phyloP scores from a whole-genome alignment of 331 rosid species.

The Acacia concinna region DNA sequence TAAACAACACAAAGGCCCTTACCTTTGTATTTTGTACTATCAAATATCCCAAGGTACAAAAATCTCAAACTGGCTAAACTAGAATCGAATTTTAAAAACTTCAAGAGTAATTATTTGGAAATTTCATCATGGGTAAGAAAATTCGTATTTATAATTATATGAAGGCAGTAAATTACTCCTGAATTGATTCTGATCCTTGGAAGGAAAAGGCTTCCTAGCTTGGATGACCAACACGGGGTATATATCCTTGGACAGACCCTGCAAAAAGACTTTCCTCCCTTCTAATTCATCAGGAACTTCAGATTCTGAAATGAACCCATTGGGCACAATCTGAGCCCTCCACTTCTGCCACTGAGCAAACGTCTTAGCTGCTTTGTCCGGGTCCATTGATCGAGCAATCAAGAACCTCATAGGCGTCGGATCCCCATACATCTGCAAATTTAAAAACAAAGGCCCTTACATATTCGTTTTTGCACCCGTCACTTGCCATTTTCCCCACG shows the following conservation, averaged over 20 bases:
- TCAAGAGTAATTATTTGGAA: neutral
- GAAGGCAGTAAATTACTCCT: constrained; percentile 59
- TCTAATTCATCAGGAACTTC: constrained; percentile 72
- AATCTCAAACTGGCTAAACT: constrained; percentile 29
- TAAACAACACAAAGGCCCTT: neutral
- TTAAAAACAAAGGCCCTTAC: no score
- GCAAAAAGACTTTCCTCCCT: constrained; percentile 65
- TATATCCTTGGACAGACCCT: constrained; percentile 60
- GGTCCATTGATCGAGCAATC: constrained; percentile 86
- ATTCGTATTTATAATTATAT: neutral
- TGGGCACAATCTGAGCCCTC: constrained; percentile 69
- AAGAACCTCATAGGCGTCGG: constrained; percentile 75
- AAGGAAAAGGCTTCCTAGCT: constrained; percentile 60
- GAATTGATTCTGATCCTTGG: constrained; percentile 82
- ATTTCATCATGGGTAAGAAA: neutral
- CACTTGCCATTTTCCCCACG: neutral
- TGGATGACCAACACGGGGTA: constrained; percentile 57
- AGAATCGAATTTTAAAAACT: constrained; percentile 26
- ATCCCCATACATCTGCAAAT: constrained; percentile 58
- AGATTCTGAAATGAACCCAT: constrained; percentile 67
- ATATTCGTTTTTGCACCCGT: no score
- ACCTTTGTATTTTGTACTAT: neutral
- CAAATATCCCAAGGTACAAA: constrained; percentile 30
- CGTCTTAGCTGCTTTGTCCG: constrained; percentile 81
- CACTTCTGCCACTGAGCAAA: constrained; percentile 84